Percentiles rank a stretch among this genome's conserved stretches.
Evolutionary conservation across 2,329 filamentous ascomycete species (phyloP).

Genomic region (Aspergillus clavatus): DNA sequence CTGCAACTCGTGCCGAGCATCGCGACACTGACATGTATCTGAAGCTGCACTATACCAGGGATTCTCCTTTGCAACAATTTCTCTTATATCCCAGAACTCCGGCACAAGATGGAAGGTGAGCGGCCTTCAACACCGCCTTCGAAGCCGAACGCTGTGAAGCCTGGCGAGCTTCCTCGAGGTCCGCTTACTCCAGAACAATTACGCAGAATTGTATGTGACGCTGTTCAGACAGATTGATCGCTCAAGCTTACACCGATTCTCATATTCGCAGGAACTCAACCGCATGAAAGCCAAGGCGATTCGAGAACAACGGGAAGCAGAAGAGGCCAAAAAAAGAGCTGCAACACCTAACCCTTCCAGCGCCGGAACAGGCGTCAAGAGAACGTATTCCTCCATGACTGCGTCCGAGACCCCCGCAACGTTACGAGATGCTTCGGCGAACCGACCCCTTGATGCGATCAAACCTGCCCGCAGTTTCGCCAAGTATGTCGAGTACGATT

Average conservation of each 20-base stretch:
- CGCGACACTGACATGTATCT: too few relatives aligned
- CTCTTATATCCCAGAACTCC: neutral
- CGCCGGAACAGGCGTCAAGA: constrained; percentile 64
- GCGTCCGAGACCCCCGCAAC: constrained; percentile 49
- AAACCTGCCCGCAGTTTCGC: constrained; percentile 81
- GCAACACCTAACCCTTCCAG: constrained; percentile 31
- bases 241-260: constrained; percentile 9
- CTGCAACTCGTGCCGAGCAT: neutral
- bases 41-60: too few relatives aligned
- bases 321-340: constrained; percentile 43
- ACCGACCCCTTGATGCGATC: constrained; percentile 48
- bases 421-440: constrained; percentile 57
- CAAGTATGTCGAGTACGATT: constrained; percentile 96
- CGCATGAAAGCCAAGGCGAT: constrained; percentile 84
- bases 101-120: constrained; percentile 12
- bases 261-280: constrained; percentile 68
- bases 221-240: neutral
- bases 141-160: constrained; percentile 28
- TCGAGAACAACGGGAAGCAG: constrained; percentile 66
- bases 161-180: constrained; percentile 33
- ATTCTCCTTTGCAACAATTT: neutral
- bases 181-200: constrained; percentile 59
- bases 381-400: constrained; percentile 62
- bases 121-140: constrained; percentile 46
- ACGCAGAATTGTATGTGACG: constrained; percentile 48